Conservation (phyloP, 305 asterid species). For the Fraxinus velutina region DNA sequence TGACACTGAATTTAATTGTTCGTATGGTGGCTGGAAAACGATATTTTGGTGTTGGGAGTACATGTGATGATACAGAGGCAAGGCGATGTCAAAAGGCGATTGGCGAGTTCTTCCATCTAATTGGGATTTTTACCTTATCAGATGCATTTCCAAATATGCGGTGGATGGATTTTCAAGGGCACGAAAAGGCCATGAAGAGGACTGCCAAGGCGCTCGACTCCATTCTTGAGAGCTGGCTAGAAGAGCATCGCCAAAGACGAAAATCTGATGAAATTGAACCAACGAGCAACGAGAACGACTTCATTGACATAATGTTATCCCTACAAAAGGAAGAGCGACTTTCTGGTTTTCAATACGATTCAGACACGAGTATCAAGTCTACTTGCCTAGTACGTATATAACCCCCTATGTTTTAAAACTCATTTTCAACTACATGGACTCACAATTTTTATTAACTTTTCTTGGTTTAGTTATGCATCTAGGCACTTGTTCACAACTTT, state of each 20-base stretch:
- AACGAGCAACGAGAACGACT: slow-evolving; percentile 13
- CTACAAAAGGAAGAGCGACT: not conserved
- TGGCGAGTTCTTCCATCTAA: slow-evolving; percentile 22
- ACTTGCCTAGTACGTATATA: not conserved
- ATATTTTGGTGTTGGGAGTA: slow-evolving; percentile 4
- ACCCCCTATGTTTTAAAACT: not conserved
- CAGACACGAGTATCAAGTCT: not conserved
- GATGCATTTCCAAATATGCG: slow-evolving; percentile 37
- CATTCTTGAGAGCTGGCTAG: slow-evolving; percentile 33
- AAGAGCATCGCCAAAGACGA: slow-evolving; percentile 7
- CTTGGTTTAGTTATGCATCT: not conserved
- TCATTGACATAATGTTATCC: slow-evolving; percentile 39
- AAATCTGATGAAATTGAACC: not conserved
- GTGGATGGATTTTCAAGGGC: slow-evolving; percentile 44
- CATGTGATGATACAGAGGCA: not conserved
- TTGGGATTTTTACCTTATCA: slow-evolving; percentile 33
- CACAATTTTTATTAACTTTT: not conserved
- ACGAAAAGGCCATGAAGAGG: slow-evolving; percentile 32
- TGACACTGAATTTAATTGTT: slow-evolving; percentile 27
- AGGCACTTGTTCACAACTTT: not conserved
- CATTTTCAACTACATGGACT: not conserved
- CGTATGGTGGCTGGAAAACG: slow-evolving; percentile 29
- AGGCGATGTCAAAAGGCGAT: slow-evolving; percentile 27
- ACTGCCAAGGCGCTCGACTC: slow-evolving; percentile 25
- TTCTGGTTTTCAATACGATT: not conserved